phyloP scores from a whole-genome alignment of 2,329 filamentous ascomycete genomes.

The Xylariales sp. region DNA sequence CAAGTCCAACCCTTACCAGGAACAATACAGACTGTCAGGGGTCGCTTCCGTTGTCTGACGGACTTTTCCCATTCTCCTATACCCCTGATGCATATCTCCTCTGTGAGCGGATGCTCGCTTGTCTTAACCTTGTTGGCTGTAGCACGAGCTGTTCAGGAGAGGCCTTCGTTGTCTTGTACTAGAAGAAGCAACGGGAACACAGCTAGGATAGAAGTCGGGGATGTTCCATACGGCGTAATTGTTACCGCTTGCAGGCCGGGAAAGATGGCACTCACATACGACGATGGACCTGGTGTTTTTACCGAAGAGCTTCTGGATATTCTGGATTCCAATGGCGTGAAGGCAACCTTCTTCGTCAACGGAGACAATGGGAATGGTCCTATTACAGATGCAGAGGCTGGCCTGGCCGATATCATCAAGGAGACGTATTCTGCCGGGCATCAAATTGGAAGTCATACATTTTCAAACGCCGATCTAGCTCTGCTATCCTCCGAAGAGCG shows the following conservation, averaged over 20 bases:
- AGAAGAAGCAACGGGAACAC: too few species aligned
- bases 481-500: conserved; percentile 28
- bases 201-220: too few species aligned
- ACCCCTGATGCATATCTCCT: too few species aligned
- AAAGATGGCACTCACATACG: conserved; percentile 20
- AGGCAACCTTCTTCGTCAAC: conserved; percentile 23
- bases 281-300: conserved; percentile 22
- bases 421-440: conserved; percentile 34
- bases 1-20: too few species aligned
- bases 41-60: too few species aligned
- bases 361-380: conserved; percentile 30
- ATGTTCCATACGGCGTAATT: conserved; percentile 3
- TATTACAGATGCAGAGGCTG: neutral
- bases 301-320: conserved; percentile 16
- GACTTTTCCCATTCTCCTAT: too few species aligned
- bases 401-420: neutral
- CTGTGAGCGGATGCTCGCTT: too few species aligned
- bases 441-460: conserved; percentile 44
- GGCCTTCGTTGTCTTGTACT: too few species aligned
- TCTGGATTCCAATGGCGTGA: conserved; percentile 11
- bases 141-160: too few species aligned
- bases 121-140: too few species aligned
- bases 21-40: too few species aligned
- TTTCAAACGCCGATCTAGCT: conserved; percentile 38
- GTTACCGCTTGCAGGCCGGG: conserved; percentile 14